Base-by-base conservation (phyloP, 2,329 filamentous ascomycete genomes). In the Fusarium abutilonis region DNA sequence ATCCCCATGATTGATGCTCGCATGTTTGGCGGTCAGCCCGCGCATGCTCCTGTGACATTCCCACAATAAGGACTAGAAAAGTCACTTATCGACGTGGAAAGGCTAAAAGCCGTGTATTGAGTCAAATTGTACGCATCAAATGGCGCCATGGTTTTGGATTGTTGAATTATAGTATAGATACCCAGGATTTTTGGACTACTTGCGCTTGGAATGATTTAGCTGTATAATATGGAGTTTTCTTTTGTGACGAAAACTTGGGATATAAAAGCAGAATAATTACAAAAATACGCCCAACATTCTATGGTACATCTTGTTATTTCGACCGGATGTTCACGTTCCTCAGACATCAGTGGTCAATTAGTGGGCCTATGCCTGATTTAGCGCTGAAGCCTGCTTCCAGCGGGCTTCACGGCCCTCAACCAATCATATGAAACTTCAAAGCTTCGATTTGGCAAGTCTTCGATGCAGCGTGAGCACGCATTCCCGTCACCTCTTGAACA, bases 1-100 rank as follows among this genome's bases (percentile, higher is more conserved):
- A 80, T 82, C 36, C 80, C 80, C 2, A 70, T 82, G 56, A 79
- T 81, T 66, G 79, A 82, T 57, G 73, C 76, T 36, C 73, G 79
- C 35, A 76, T 74, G 63, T 82, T 80, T 63, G 70, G 68, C 14
- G 70, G 66, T 2, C 62, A 71, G n/a, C 68, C 70, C 35, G 51
- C 67, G 4, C 61, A 66, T n/a, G 48, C 49, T 39, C 67, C 70
- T 15, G 47, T 68, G 40, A 44, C 63, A 29, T 70, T 70, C 28
- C 58, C 70, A 21, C 66, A 70, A 28, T 69, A 42, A 67, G 43
- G 14, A 35, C 51, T n/a, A 42, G 11, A 21, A 11, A 14, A 23
- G 43, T 34, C 8, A 34, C 17, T 29, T 11, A 36, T n/a, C 17
- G 36, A 23, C 11, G 14, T 54, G n/a, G 40, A 14, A n/a, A 29